Evolutionary conservation across 805 yeast genomes (phyloP), one percentile per base, ranked within the genome.

Genomic region (Zygosaccharomyces pseudorouxii): DNA sequence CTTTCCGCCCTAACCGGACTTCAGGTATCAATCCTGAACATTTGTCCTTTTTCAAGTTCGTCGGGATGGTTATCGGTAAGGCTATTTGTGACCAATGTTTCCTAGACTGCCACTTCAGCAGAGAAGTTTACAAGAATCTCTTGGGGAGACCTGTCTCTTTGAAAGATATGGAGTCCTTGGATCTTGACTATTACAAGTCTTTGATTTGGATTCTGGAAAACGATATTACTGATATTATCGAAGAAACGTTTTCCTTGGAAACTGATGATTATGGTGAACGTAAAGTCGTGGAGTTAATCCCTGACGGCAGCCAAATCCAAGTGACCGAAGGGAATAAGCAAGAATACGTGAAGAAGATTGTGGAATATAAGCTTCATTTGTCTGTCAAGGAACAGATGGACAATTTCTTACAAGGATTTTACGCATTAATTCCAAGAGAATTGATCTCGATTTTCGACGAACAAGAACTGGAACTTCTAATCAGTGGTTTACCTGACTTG

Each of bases 121-220:
- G 98, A 52, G 96, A 96, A 5, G 96, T 93, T 25, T 93, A 93
- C 72, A 93, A 93, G 70, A 77, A 84, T 54, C 80, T 93, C 43
- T 72, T 93, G 42, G 88, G 93, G 4, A 78, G 82, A 50, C 75
- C 84, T 1, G 96, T 90, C 8, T 79, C 95, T 0, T 74, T 93
- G 59, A 88, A 87, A 59, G 99, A 93, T 63, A 85, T 93, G 89
- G 98, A 93, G 64, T 85, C 90, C 0, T 73, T 93, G 52, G 99
- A 93, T 65, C 74, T 88, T 49, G 97, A 89, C 53, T 93, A 93
- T 63, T 89, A 85, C 71, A 92, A 90, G 66, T 88, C 97, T 1
- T 71, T 93, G 59, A 77, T 84, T 61, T 93, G 99, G 99, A 93
- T 93, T 86, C 71, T 93, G 47, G 96, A 92, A 58, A 93, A 93